Evolutionary conservation across 768 basidiomycete genomes (phyloP).

Genomic region (Pleurotus salmoneostramineus): DNA sequence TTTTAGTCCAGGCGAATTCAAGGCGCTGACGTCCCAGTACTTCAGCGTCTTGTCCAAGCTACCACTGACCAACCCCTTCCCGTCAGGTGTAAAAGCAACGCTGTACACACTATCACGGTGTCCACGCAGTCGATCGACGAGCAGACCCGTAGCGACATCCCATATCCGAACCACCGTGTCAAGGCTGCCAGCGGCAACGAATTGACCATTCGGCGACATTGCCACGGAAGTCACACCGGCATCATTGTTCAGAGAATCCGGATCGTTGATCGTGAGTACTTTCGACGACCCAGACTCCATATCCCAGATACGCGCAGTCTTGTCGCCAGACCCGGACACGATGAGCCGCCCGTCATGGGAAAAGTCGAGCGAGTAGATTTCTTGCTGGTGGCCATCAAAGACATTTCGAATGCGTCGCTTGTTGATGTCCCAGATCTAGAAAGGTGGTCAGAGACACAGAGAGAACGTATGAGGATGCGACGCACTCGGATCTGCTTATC

Average conservation of each 20-base stretch:
- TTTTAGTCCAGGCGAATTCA: conserved; percentile 25
- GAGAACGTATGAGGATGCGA: conserved; percentile 31
- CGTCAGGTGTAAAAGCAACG: conserved; percentile 91
- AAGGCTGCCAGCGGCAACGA: conserved; percentile 41
- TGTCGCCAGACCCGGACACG: conserved; percentile 73
- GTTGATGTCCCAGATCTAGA: conserved; percentile 86
- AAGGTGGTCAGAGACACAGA: background rate
- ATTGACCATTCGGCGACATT: conserved; percentile 69
- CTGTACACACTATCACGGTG: conserved; percentile 86
- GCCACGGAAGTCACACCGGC: conserved; percentile 78
- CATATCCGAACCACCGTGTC: conserved; percentile 69
- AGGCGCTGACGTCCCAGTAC: conserved; percentile 79
- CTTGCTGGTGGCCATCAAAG: conserved; percentile 83
- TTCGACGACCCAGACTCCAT: conserved; percentile 29
- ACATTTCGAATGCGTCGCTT: conserved; percentile 67
- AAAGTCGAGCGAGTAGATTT: conserved; percentile 93
- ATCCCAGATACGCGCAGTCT: conserved; percentile 28
- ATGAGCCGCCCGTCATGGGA: conserved; percentile 71
- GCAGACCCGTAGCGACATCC: conserved; percentile 60
- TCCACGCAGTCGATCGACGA: conserved; percentile 70
- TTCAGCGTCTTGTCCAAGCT: conserved; percentile 88
- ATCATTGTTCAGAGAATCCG: conserved; percentile 35
- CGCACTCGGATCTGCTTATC: conserved; percentile 48
- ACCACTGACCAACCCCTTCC: conserved; percentile 86
- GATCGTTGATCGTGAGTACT: conserved; percentile 46